Percentiles rank a stretch among this genome's conserved stretches.
phyloP scores from a whole-genome alignment of 306 rosid genomes.

The Carpinus fangiana region DNA sequence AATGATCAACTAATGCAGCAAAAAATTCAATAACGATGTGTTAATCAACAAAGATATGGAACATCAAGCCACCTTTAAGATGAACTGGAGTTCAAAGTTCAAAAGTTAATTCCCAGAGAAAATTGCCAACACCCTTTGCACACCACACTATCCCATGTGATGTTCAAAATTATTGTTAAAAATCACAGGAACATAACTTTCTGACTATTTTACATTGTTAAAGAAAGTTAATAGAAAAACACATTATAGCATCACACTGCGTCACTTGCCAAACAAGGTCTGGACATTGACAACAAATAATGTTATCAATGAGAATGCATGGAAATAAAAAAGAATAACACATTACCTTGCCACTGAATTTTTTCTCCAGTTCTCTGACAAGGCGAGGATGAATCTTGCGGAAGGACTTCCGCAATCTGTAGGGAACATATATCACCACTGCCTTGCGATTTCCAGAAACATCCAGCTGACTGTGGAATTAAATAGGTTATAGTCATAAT shows the following conservation, averaged over 20 bases:
- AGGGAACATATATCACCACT: slow-evolving; percentile 68
- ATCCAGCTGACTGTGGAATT: slow-evolving; percentile 55
- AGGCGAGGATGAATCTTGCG: slow-evolving; percentile 72
- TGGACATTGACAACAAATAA: neutral
- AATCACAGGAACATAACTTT: neutral
- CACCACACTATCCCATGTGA: neutral
- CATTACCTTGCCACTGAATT: slow-evolving; percentile 72
- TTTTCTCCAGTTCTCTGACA: slow-evolving; percentile 72
- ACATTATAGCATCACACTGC: neutral
- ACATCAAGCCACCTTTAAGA: neutral
- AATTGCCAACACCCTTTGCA: neutral
- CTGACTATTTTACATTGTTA: neutral
- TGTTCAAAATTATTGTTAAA: neutral
- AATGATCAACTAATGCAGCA: neutral
- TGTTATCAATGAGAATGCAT: neutral
- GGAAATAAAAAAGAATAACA: neutral
- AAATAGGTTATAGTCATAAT: neutral
- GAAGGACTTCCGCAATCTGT: slow-evolving; percentile 64
- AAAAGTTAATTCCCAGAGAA: neutral
- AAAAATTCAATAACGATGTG: neutral
- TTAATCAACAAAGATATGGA: neutral
- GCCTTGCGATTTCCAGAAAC: slow-evolving; percentile 66
- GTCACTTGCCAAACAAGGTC: neutral
- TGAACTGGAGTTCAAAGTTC: neutral
- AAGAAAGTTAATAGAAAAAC: neutral